These are phyloP conservation scores for Exophiala oligosperma DNA, from an alignment of 2,329 filamentous ascomycete species.

Conservation along the genomic window DNA sequence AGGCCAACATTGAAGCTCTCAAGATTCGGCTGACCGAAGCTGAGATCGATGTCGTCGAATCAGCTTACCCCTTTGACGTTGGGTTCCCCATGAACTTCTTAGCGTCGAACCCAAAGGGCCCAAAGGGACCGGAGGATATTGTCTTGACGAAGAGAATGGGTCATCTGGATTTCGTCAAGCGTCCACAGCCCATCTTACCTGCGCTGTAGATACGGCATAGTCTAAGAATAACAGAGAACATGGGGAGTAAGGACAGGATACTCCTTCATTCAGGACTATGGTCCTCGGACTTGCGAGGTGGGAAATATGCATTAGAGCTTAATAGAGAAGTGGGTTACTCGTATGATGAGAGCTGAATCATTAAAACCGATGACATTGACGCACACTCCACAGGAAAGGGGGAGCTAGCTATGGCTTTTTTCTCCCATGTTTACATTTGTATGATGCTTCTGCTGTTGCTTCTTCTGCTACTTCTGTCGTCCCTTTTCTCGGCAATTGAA, in stretches of 20 bases:
- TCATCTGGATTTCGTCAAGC: slow-evolving; percentile 20
- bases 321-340: no score
- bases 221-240: no score
- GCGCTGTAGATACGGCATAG: not conserved
- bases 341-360: no score
- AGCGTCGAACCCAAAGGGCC: slow-evolving; percentile 1
- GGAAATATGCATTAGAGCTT: no score
- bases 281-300: no score
- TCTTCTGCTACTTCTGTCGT: no score
- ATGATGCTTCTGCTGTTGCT: no score
- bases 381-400: no score
- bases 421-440: no score
- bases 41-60: slow-evolving; percentile 58
- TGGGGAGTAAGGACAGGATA: slow-evolving; percentile 4
- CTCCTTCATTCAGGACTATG: no score
- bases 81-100: slow-evolving; percentile 56
- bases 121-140: slow-evolving; percentile 15
- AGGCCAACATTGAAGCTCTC: slow-evolving; percentile 58
- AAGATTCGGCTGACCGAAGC: slow-evolving; percentile 50
- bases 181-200: slow-evolving; percentile 9
- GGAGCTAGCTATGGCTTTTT: no score
- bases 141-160: slow-evolving; percentile 10
- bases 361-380: no score
- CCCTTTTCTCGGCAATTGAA: not conserved
- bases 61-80: slow-evolving; percentile 53